Base-by-base conservation (phyloP, 371 early-diverging fungal species). In the Syncephalastrum monosporum region DNA sequence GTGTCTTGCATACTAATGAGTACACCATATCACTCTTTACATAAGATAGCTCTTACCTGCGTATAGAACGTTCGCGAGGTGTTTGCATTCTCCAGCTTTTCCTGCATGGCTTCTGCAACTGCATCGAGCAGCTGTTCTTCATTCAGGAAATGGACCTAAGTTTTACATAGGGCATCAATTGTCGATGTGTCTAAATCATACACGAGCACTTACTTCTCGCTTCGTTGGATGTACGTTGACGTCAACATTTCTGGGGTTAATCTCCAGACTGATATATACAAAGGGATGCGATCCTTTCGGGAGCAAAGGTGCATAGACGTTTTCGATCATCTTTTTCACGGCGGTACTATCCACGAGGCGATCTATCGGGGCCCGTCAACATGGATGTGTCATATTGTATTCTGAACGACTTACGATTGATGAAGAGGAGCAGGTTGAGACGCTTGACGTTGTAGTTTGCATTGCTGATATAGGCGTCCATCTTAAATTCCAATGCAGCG, bases 161-260 rank as follows among this genome's bases (percentile, higher is more conserved):
- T 29, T 21, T n/a, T 23, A 12, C 56, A 60, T 2, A 21, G 21
- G 21, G 21, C 0, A 21, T 21, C 21, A 21, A 21, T 21, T 21
- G 21, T 21, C 21, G 21, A 21, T 21, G 21, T 21, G 21, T 21
- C 33, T 6, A 55, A 33, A 24, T 16, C 25, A 53, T 27, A 3
- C 27, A 27, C n/a, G 15, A n/a, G 2, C 17, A 19, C 29, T 60
- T 58, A 79, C 90, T 81, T 96, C 93, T 19, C 85, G 82, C 63
- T 99, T 99, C 41, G 97, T 94, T 0, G 99, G 99, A 75, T 99
- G 99, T 0, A 99, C 94, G 71, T 99, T 99, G 4, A 99, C 99
- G 74, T 99, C 99, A 0, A 99, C 90, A 53, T 87, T 86, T 27
- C 84, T 69, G 0, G 96, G 90, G 25, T 86, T 83, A 47, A 98